Conservation (phyloP, 768 basidiomycete species). For the Termitomyces sp. region DNA sequence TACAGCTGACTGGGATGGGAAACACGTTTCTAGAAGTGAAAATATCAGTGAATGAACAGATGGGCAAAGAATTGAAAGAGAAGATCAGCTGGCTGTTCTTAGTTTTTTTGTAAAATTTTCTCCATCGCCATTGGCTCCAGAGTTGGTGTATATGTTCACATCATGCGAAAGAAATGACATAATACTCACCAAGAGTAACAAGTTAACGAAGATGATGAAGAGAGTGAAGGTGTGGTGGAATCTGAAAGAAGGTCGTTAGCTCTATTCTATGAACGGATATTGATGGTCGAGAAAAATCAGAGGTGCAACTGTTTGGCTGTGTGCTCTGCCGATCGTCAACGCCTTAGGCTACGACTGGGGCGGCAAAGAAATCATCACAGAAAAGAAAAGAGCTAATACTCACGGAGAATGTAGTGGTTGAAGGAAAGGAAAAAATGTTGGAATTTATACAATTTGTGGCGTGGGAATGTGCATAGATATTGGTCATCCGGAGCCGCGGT, state of each 20-base stretch:
- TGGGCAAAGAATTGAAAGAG: not conserved
- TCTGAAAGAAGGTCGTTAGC: not conserved
- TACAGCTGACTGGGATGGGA: not conserved
- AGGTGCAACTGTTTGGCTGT: conserved; percentile 66
- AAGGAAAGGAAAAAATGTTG: conserved; percentile 13
- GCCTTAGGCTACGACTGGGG: conserved; percentile 68
- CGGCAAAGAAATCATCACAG: conserved; percentile 67
- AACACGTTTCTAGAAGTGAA: not conserved
- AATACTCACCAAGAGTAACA: conserved; percentile 10
- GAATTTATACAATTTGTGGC: conserved; percentile 12
- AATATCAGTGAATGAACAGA: conserved; percentile 2
- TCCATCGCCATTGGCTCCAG: conserved; percentile 45
- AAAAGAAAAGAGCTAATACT: conserved; percentile 18
- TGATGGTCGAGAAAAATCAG: conserved; percentile 42
- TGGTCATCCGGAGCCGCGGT: conserved; percentile 24
- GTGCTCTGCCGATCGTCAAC: conserved; percentile 67
- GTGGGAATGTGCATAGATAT: conserved; percentile 29
- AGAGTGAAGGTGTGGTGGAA: not conserved
- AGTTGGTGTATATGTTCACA: conserved; percentile 43
- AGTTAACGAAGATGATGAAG: no score
- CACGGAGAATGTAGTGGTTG: conserved; percentile 19
- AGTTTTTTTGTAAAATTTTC: conserved; percentile 45
- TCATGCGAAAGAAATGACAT: conserved; percentile 25
- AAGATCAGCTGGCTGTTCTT: conserved; percentile 63
- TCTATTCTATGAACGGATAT: not conserved